Conservation (phyloP, 2,329 filamentous ascomycete genomes). For the Plenodomus tracheiphilus region DNA sequence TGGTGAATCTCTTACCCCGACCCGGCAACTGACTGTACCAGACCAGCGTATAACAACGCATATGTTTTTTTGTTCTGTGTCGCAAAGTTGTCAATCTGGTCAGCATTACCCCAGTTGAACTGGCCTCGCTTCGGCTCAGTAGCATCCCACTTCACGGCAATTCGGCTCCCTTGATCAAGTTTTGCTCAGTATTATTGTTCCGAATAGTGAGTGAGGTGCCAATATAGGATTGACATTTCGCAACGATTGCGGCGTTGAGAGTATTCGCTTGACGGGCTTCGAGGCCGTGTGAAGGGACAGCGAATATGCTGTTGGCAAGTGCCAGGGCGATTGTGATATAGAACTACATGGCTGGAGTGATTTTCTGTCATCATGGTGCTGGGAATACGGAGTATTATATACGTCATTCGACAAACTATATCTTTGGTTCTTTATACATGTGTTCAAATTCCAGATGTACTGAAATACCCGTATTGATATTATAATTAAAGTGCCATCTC, state of each 20-base stretch:
- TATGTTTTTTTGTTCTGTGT: conserved; percentile 37
- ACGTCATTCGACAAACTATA: no score
- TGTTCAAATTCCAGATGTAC: conserved; percentile 1
- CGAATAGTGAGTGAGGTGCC: conserved; percentile 43
- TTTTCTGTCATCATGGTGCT: no score
- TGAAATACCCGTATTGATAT: conserved; percentile 18
- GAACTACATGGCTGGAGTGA: conserved; percentile 9
- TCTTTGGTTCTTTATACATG: conserved; percentile 1
- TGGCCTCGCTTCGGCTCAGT: conserved; percentile 41
- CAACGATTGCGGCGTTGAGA: conserved; percentile 25
- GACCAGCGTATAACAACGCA: conserved; percentile 47
- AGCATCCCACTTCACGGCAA: conserved; percentile 47
- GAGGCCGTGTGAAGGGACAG: conserved; percentile 15
- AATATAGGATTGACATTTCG: conserved; percentile 38
- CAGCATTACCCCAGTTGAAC: conserved; percentile 42
- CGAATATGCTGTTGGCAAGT: conserved; percentile 15
- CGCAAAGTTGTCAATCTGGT: conserved; percentile 42
- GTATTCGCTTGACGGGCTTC: conserved; percentile 22
- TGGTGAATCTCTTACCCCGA: conserved; percentile 24
- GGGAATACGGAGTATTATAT: no score
- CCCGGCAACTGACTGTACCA: conserved; percentile 45
- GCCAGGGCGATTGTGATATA: conserved; percentile 24
- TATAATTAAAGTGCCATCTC: not conserved
- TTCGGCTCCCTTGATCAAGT: conserved; percentile 26
- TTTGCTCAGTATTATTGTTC: conserved; percentile 33